Base-by-base conservation (phyloP, 441 rosid species). In the Erodium moschatum region DNA sequence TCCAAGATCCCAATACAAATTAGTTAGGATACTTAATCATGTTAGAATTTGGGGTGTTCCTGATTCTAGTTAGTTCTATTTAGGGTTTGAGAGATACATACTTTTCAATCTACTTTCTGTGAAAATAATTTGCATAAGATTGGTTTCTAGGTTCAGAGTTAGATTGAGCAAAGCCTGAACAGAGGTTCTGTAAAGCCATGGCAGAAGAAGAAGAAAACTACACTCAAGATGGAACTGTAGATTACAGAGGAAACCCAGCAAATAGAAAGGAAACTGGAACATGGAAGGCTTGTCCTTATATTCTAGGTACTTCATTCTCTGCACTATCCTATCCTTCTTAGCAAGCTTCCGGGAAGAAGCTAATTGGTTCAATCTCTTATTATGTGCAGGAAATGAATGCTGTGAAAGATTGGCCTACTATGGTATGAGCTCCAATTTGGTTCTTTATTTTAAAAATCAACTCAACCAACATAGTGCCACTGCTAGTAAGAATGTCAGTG, bases 391-490 rank as follows among this genome's bases (percentile, higher is more conserved):
- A 58, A 91, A 85, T 71, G 96, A 93, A 66, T 84, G 97, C 9
- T 93, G 97, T 58, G 98, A 93, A 77, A 83, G 97, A 67, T 82
- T 93, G 87, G 98, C 98, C 0, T 93, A 93, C 85, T 91, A 93
- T 82, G 98, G 97, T 38, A 91, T 93, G 97, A 84, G 97, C 15
- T 89, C 96, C 67, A 93, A 91, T 77, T 84, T 93, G 48, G 98
- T 91, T 69, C 88, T 86, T 74, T 93, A 82, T 80, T 87, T 93
- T 9, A 73, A 85, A 76, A 56, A 50, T 0, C 89, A 83, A 65
- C 81, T 93, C 60, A 77, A 84, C 69, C 90, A 83, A 72, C 92
- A 92, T 67, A 93, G 84, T 67, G 97, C 86, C 4, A 40, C 74
- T 13, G 98, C 97, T 73, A 81, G 95, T 38, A 93, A 85, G 72